Percentiles rank a stretch among this genome's conserved stretches.
Evolutionary conservation across 768 basidiomycete genomes (phyloP).

Genomic region (Rubroboletus pulcherrimus): DNA sequence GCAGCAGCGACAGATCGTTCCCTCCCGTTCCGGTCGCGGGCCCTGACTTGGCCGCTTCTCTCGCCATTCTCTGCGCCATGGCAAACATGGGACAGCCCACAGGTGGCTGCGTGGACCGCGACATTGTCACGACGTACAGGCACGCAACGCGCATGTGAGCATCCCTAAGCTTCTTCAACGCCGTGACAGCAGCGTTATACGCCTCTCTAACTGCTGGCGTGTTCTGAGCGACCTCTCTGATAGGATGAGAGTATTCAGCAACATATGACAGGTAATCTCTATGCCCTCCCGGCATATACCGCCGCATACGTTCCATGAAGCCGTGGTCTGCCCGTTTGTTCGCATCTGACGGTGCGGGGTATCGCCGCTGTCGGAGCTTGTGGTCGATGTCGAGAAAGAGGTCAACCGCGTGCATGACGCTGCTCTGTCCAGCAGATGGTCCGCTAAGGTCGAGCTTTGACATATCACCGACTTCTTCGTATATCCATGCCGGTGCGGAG

Average conservation of each 20-base stretch:
- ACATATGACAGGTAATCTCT: slow-evolving; percentile 78
- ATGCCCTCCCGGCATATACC: slow-evolving; percentile 94
- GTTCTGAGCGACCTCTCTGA: slow-evolving; percentile 58
- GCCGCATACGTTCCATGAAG: slow-evolving; percentile 91
- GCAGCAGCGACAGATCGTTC: slow-evolving; percentile 71
- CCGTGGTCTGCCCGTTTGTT: slow-evolving; percentile 66
- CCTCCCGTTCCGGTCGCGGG: slow-evolving; percentile 86
- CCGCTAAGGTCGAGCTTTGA: slow-evolving; percentile 70
- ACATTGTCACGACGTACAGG: slow-evolving; percentile 84
- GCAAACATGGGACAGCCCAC: slow-evolving; percentile 51
- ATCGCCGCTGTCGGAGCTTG: slow-evolving; percentile 65
- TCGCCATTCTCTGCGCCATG: slow-evolving; percentile 49
- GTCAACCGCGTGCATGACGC: slow-evolving; percentile 82
- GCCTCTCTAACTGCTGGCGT: slow-evolving; percentile 61
- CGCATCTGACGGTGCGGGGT: slow-evolving; percentile 61
- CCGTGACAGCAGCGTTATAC: slow-evolving; percentile 75
- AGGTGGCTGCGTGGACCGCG: slow-evolving; percentile 51
- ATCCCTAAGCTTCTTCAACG: slow-evolving; percentile 82
- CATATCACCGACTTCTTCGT: slow-evolving; percentile 66
- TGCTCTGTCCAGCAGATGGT: slow-evolving; percentile 93
- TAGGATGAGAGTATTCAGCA: slow-evolving; percentile 49
- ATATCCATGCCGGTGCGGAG: slow-evolving; percentile 59
- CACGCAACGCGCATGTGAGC: slow-evolving; percentile 87
- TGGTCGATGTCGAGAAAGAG: slow-evolving; percentile 89
- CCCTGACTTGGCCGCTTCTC: slow-evolving; percentile 40